Percentiles rank a stretch among this genome's conserved stretches.
phyloP scores from a whole-genome alignment of 805 yeast genomes.

The Hanseniaspora singularis region DNA sequence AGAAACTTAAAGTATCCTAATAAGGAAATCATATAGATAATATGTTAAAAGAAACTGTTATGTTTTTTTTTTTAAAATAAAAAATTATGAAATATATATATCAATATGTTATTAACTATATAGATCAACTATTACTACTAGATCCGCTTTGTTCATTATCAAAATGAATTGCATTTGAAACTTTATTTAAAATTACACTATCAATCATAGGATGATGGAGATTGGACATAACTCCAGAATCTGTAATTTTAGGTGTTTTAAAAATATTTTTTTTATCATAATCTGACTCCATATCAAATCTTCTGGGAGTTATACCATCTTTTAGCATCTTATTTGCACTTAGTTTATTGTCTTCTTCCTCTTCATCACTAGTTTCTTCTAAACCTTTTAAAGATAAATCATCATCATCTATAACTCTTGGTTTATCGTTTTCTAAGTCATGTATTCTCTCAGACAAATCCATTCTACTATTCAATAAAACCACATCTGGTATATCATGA shows the following conservation, averaged over 20 bases:
- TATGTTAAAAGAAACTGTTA: too few species aligned
- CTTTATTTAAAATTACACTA: constrained; percentile 9
- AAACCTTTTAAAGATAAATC: constrained; percentile 11
- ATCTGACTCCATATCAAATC: constrained; percentile 3
- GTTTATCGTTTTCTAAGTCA: not conserved
- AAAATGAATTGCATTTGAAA: constrained; percentile 11
- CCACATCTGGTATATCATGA: constrained; percentile 13
- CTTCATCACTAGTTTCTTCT: constrained; percentile 15
- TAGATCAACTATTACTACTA: too few species aligned
- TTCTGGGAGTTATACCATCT: too few species aligned
- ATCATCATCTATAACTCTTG: constrained; percentile 11
- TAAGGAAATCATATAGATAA: too few species aligned
- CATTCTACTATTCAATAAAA: constrained; percentile 4
- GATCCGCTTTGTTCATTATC: not conserved
- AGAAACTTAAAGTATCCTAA: too few species aligned
- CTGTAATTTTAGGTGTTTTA: constrained; percentile 13
- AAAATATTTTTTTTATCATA: constrained; percentile 5
- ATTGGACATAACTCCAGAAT: constrained; percentile 12
- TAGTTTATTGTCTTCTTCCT: not conserved
- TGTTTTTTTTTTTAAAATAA: too few species aligned
- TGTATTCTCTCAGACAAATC: constrained; percentile 3
- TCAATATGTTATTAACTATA: too few species aligned
- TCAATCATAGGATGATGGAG: constrained; percentile 7
- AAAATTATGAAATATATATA: too few species aligned
- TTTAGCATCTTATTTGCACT: too few species aligned